These are phyloP conservation scores for Spongiforma sp. DNA, from an alignment of 1,284 basidiomycete species.

Conservation along the genomic window DNA sequence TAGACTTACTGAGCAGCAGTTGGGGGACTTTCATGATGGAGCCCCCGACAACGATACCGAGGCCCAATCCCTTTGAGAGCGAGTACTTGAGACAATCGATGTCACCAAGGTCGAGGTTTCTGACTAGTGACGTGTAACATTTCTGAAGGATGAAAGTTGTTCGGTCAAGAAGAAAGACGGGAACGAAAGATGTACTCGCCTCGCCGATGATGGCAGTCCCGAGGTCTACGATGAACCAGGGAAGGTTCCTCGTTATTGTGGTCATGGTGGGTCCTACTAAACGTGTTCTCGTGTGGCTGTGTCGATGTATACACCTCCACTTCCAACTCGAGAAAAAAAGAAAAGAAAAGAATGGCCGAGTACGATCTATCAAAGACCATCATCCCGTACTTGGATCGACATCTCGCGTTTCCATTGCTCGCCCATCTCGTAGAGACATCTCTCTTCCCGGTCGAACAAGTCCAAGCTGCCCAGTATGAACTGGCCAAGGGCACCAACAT, in stretches of 20 bases:
- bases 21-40: constrained; percentile 98
- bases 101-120: constrained; percentile 87
- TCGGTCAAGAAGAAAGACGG: neutral
- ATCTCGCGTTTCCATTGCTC: constrained; percentile 92
- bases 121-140: constrained; percentile 92
- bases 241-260: constrained; percentile 73
- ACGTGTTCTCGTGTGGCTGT: constrained; percentile 32
- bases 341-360: constrained; percentile 68
- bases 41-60: constrained; percentile 93
- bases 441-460: constrained; percentile 76
- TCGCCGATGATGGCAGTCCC: constrained; percentile 84
- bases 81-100: constrained; percentile 89
- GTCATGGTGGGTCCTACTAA: constrained; percentile 54
- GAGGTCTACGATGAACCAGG: constrained; percentile 82
- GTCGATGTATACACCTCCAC: constrained; percentile 10
- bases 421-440: constrained; percentile 81
- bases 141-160: constrained; percentile 50
- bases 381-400: constrained; percentile 93
- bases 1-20: constrained; percentile 68
- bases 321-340: constrained; percentile 8
- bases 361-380: constrained; percentile 91
- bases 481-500: constrained; percentile 97
- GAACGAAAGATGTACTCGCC: constrained; percentile 46
- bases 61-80: constrained; percentile 90
- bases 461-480: constrained; percentile 92